These are phyloP conservation scores for Phalaenopsis equestris DNA, from an alignment of 106 monocot genomes.

Conservation along the genomic window DNA sequence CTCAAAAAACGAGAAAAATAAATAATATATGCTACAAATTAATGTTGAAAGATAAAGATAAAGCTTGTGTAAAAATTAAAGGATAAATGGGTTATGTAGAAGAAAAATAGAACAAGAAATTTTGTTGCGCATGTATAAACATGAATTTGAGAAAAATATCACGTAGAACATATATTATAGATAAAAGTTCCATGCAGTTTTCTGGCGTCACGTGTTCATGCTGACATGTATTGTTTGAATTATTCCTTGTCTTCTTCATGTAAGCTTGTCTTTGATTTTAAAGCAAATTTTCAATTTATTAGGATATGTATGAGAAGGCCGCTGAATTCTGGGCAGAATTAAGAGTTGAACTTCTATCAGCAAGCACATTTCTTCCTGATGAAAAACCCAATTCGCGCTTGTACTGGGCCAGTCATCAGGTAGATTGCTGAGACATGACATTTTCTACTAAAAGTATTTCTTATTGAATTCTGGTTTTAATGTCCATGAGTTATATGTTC, in stretches of 20 bases:
- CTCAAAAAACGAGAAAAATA: not conserved
- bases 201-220: not conserved
- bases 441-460: not conserved
- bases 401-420: slow-evolving; percentile 99
- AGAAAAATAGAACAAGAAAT: not conserved
- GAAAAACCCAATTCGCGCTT: slow-evolving; percentile 76
- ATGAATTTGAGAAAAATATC: not conserved
- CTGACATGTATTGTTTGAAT: not conserved
- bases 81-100: not conserved
- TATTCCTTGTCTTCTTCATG: not conserved
- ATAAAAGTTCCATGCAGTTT: not conserved
- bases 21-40: not conserved
- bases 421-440: slow-evolving; percentile 10
- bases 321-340: slow-evolving; percentile 98
- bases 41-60: not conserved
- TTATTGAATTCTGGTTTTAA: not conserved
- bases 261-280: not conserved
- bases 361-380: slow-evolving; percentile 59
- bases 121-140: not conserved
- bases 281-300: not conserved
- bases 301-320: slow-evolving; percentile 90
- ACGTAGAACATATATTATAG: not conserved
- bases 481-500: not conserved
- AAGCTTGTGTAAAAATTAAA: not conserved
- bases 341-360: slow-evolving; percentile 78